A percentile compares a stretch with the other conserved stretches of the same genome.
phyloP scores from a whole-genome alignment of 2,329 filamentous ascomycete genomes.

The Colletotrichum sp. region DNA sequence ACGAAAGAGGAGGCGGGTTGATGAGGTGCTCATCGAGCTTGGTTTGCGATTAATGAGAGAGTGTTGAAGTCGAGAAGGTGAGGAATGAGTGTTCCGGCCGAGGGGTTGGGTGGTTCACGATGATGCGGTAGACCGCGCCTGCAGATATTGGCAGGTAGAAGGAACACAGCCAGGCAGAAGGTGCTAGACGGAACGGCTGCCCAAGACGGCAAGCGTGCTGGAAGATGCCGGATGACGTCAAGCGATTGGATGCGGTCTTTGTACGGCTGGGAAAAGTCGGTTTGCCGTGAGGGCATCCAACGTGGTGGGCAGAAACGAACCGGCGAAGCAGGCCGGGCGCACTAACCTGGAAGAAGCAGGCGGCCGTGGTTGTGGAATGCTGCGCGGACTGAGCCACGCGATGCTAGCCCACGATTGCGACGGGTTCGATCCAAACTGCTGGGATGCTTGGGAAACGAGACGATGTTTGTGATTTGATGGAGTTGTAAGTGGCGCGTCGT shows the following conservation, averaged over 20 bases:
- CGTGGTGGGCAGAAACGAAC: background rate
- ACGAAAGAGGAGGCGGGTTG: background rate
- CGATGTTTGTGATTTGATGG: background rate
- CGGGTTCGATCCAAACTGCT: background rate
- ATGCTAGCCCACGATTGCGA: background rate
- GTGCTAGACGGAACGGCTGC: background rate
- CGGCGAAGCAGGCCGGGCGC: background rate
- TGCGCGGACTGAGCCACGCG: background rate
- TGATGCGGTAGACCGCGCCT: background rate
- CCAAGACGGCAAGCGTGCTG: background rate
- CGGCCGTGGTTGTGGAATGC: background rate
- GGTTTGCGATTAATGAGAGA: no score
- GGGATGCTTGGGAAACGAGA: background rate
- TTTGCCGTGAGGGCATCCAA: background rate
- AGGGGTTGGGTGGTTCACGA: background rate
- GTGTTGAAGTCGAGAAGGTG: background rate
- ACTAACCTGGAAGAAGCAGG: background rate
- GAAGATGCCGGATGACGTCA: constrained; percentile 11
- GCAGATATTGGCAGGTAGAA: background rate
- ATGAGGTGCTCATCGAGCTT: background rate
- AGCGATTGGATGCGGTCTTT: background rate
- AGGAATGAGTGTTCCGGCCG: background rate
- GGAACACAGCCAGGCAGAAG: background rate
- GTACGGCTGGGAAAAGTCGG: background rate
- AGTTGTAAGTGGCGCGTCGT: background rate